A percentile compares a stretch with the other conserved stretches of the same genome.
phyloP scores from a whole-genome alignment of 2,329 filamentous ascomycete genomes.

The Eutypa lata region DNA sequence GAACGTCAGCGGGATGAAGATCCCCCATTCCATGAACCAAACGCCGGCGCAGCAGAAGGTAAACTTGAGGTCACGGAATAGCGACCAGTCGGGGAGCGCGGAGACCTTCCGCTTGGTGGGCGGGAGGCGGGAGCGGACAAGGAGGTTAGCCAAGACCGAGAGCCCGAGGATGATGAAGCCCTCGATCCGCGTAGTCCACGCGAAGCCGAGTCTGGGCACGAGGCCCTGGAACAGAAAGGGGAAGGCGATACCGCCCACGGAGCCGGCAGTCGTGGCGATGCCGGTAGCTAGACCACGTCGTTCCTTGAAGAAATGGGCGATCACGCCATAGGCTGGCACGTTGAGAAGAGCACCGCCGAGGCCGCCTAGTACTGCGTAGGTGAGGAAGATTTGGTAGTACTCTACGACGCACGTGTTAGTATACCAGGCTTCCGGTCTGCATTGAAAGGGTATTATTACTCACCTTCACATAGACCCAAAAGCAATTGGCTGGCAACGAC shows the following conservation, averaged over 20 bases:
- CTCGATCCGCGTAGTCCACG: constrained; percentile 47
- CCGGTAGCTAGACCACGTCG: constrained; percentile 75
- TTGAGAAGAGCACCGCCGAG: constrained; percentile 73
- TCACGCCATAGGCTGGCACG: constrained; percentile 69
- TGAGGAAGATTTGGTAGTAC: constrained; percentile 79
- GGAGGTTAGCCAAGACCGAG: constrained; percentile 44
- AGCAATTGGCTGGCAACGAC: constrained; percentile 62
- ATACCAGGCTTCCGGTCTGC: not conserved
- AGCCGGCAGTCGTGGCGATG: constrained; percentile 72
- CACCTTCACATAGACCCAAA: constrained; percentile 63
- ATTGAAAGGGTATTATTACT: constrained; percentile 5
- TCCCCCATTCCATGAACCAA: constrained; percentile 65
- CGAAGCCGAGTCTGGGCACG: constrained; percentile 45
- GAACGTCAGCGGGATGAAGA: constrained; percentile 24
- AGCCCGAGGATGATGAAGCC: constrained; percentile 48
- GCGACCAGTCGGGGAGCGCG: constrained; percentile 56
- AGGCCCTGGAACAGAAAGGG: constrained; percentile 44
- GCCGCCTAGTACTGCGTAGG: constrained; percentile 71
- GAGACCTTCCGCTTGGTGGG: constrained; percentile 40
- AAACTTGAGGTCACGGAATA: constrained; percentile 60
- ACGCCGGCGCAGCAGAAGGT: constrained; percentile 58
- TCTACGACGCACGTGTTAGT: constrained; percentile 28
- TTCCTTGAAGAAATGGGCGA: constrained; percentile 76
- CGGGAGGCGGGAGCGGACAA: constrained; percentile 53
- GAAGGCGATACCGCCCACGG: constrained; percentile 66